A percentile compares a stretch with the other conserved stretches of the same genome.
Evolutionary conservation across 345 rosid species (phyloP).

Genomic region (Eucalyptus sideroxylon): DNA sequence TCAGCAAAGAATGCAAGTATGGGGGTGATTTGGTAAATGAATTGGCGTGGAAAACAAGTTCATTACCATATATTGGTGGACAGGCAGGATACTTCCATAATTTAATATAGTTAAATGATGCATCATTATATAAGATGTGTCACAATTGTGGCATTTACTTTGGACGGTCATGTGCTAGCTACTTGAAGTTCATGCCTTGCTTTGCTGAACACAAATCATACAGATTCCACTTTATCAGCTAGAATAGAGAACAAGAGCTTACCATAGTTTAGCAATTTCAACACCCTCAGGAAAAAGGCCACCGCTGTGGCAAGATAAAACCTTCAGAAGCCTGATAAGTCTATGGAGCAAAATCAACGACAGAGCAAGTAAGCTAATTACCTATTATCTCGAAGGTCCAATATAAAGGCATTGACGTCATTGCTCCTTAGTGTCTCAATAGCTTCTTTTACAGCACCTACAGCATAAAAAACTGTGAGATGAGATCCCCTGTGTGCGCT

Average conservation of each 20-base stretch:
- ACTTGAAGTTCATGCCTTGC: not conserved
- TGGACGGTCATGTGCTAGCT: not conserved
- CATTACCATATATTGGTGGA: not conserved
- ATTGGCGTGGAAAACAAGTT: not conserved
- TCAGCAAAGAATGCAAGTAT: not conserved
- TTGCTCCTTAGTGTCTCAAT: constrained; percentile 56
- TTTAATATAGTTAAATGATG: not conserved
- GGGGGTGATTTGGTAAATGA: not conserved
- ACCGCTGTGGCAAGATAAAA: constrained; percentile 61
- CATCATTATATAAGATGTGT: not conserved
- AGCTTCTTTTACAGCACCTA: constrained; percentile 86
- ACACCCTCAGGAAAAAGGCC: constrained; percentile 97
- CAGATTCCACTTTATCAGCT: not conserved
- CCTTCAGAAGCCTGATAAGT: constrained; percentile 11
- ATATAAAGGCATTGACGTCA: constrained; percentile 62
- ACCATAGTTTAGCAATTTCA: constrained; percentile 94
- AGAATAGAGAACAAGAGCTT: constrained; percentile 2
- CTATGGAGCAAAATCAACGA: not conserved
- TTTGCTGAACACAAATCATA: not conserved
- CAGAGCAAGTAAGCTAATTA: constrained; percentile 20
- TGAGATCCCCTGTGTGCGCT: not conserved
- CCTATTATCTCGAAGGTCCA: constrained; percentile 98
- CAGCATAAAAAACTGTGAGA: not conserved
- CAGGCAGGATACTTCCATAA: not conserved
- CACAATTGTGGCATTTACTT: not conserved